Conservation (phyloP, 176 grass and related monocot genomes). For the Avena atlantica region DNA sequence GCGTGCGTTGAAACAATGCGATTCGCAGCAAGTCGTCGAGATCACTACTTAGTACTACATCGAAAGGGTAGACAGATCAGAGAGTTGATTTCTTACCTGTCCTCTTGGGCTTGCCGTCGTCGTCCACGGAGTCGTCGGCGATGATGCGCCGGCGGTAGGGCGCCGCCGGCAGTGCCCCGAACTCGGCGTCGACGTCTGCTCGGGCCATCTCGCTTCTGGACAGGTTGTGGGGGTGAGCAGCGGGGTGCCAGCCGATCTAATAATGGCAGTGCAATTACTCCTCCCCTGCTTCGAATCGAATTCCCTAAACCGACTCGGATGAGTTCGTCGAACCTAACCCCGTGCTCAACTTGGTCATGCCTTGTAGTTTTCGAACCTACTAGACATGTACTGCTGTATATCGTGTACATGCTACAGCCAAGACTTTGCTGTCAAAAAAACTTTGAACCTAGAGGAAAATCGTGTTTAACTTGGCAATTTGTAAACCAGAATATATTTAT, state of each 20-base stretch:
- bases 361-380: conserved; percentile 13
- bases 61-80: no score
- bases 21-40: not conserved
- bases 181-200: not conserved
- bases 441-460: no score
- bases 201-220: conserved; percentile 1
- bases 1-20: not conserved
- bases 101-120: conserved; percentile 34
- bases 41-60: not conserved
- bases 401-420: not conserved
- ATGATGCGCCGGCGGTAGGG: not conserved
- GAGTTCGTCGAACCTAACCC: not conserved
- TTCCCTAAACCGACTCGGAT: not conserved
- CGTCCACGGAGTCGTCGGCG: not conserved
- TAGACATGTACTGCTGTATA: not conserved
- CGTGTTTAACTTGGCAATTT: no score
- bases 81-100: not conserved
- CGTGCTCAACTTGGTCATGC: not conserved
- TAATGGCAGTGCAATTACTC: not conserved
- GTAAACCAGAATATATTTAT: no score
- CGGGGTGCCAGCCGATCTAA: not conserved
- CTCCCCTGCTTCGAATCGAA: not conserved
- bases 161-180: not conserved
- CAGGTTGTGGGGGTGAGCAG: not conserved
- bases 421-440: no score